Evolutionary conservation across 2,329 filamentous ascomycete species (phyloP), one percentile per base, ranked within the genome.

Genomic region (Fusarium siculi): DNA sequence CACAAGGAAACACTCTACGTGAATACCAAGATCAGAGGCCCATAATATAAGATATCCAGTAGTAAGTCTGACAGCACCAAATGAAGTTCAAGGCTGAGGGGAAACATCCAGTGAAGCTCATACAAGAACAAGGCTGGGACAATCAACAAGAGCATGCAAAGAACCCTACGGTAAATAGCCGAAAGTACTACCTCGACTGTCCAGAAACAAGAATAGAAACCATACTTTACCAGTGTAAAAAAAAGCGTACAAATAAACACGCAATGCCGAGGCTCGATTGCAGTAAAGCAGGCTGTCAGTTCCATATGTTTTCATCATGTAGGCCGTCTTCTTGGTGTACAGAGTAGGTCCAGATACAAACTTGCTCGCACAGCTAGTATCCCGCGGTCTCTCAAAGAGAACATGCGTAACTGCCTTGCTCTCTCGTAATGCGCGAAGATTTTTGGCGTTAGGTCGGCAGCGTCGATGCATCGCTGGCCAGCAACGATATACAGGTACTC

Each of bases 31-130:
- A 32, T 32, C 12, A 32, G 14, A 34, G 32, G 32, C 14, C 32
- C 14, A 34, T 34, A 34, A 34, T 15, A 34, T 15, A 34, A 34
- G 23, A 25, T 0, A 44, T 12, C 4, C 16, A 44, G 10, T 4
- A 44, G 16, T 7, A 3, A 19, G 16, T 44, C 10, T 2, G 5
- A 44, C 16, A 44, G 16, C 2, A 10, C 4, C 7, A 44, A 7
- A 12, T 25, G 10, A 5, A 1, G 12, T 7, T 44, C 7, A 18
- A 44, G 10, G 7, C n/a, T 25, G 0, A 44, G 10, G 5, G 10
- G 3, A 12, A 44, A 44, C 5, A 44, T 44, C n/a, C 16, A 25
- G 15, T 12, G 16, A 25, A 25, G n/a, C 8, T 34, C 32, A 34
- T 34, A 34, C 32, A 34, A 34, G 4, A 34, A 15, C 32, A 34